Base-by-base conservation (phyloP, 2,329 filamentous ascomycete species). In the Kalaharituber pfeilii region DNA sequence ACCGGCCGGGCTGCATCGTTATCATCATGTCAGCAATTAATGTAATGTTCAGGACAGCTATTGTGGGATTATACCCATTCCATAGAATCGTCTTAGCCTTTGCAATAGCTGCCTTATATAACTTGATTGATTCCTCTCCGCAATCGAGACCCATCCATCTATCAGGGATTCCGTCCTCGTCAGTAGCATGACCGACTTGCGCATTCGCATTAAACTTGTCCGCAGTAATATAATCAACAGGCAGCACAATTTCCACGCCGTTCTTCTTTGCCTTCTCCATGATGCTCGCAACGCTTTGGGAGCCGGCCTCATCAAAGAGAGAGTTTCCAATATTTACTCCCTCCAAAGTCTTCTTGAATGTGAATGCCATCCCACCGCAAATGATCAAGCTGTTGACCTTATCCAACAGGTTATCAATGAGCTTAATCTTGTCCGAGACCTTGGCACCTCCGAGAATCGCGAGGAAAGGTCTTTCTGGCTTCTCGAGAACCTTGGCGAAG, bases 311-410 rank as follows among this genome's bases (percentile, higher is more conserved):
- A 66, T 98, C 91, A 69, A 94, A 98, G 65, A 98, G 78, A 52
- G 75, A 91, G 74, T 81, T 81, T 58, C 91, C 91, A 63, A 98
- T 98, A 70, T 81, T 78, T 66, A 96, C 81, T 68, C 78, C 76
- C 72, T 95, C 79, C 55, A 96, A 78, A n/a, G 86, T 89, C 80
- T 98, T 98, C 79, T 96, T 96, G 80, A 98, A 98, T 65, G 91
- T 98, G 75, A 96, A 98, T 60, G 91, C 88, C 91, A 98, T 98
- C 66, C 80, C 91, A 68, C 91, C 91, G 70, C 89, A 94, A 72
- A 98, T 83, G 72, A 98, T 84, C 62, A 98, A 79, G 70, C 82
- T 91, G 78, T 98, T 79, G 71, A 98, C 88, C 79, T 98, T 96
- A 72, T 87, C 85, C 63, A 98, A 82, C 62, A 98, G 77, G 78